Evolutionary conservation across 129 eudicot species (phyloP).

Genomic region (Lactuca sativa): DNA sequence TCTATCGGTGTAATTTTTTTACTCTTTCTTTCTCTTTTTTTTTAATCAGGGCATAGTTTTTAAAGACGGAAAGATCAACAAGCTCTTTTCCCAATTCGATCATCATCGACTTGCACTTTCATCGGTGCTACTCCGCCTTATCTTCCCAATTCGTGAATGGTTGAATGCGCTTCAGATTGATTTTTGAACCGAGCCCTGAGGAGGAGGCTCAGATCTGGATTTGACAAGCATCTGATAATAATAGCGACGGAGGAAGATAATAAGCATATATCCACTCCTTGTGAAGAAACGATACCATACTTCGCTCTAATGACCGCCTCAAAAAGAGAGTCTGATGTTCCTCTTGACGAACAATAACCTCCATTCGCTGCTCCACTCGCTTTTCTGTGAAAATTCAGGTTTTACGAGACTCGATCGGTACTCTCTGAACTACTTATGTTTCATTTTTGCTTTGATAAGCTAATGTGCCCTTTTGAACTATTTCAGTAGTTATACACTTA

Average conservation of each 20-base stretch:
- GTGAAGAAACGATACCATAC: not conserved
- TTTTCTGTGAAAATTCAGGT: constrained; percentile 62
- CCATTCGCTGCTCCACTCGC: constrained; percentile 29
- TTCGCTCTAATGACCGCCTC: not conserved
- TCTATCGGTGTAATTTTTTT: too few species aligned
- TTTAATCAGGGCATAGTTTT: too few species aligned
- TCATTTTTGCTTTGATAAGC: not conserved
- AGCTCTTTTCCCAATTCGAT: too few species aligned
- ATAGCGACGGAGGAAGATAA: constrained; percentile 33
- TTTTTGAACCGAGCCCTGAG: constrained; percentile 52
- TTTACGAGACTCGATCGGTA: constrained; percentile 82
- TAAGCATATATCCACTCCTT: constrained; percentile 3
- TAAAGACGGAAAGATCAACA: too few species aligned
- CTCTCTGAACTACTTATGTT: not conserved
- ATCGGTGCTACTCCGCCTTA: too few species aligned
- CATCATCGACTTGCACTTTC: too few species aligned
- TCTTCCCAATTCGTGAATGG: constrained; percentile 29
- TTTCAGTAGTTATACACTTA: not conserved
- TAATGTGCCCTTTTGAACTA: constrained; percentile 1
- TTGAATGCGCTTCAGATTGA: constrained; percentile 53
- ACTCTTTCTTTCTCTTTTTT: too few species aligned
- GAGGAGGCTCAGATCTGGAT: constrained; percentile 55
- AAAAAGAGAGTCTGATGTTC: not conserved
- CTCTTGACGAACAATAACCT: constrained; percentile 7
- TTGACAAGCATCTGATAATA: not conserved